These are phyloP conservation scores for Venturia effusa DNA, from an alignment of 2,329 filamentous ascomycete genomes.

Conservation along the genomic window DNA sequence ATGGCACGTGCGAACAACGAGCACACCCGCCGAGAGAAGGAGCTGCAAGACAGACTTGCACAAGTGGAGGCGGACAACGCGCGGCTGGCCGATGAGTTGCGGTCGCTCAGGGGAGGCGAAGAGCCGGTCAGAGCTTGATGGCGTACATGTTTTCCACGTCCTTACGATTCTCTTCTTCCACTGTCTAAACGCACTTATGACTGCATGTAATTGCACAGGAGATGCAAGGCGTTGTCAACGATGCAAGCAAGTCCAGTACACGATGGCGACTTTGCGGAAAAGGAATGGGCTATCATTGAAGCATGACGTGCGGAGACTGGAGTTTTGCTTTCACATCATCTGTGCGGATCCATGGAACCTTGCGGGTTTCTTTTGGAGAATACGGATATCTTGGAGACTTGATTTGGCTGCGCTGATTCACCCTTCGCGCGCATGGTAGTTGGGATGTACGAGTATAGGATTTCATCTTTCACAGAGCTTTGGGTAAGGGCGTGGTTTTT, in stretches of 20 bases:
- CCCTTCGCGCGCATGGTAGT: background rate
- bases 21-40: background rate
- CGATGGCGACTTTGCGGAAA: conserved; percentile 17
- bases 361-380: background rate
- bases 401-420: background rate
- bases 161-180: conserved; percentile 9
- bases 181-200: conserved; percentile 14
- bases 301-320: background rate
- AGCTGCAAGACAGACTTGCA: background rate
- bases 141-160: conserved; percentile 3
- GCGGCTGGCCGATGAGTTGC: conserved; percentile 11
- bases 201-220: background rate
- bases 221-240: conserved; percentile 9
- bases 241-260: conserved; percentile 19
- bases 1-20: conserved; percentile 35
- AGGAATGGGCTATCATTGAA: background rate
- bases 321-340: background rate
- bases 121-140: background rate
- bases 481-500: no score
- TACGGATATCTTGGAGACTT: background rate
- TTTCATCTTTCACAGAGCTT: no score
- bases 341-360: background rate
- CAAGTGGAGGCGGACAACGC: conserved; percentile 28
- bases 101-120: conserved; percentile 23
- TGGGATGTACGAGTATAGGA: background rate